Evolutionary conservation across 495 filamentous ascomycete genomes (phyloP), one percentile per base, ranked within the genome.

Genomic region (Daldinia childiae): DNA sequence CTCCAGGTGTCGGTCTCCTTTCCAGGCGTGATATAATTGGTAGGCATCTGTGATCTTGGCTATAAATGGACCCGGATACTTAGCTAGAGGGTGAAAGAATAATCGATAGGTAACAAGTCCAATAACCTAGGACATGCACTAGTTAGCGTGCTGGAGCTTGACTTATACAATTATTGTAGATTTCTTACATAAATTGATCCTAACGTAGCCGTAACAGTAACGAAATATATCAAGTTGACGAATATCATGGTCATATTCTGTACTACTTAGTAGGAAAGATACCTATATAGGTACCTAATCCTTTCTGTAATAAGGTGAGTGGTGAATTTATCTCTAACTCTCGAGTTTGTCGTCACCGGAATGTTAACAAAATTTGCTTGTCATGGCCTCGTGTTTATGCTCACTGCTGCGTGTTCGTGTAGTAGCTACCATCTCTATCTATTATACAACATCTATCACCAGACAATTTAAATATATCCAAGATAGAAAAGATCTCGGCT

Each of bases 11-110:
- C 84, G 79, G 71, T 91, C 87, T 43, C 87, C 86, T 65, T 81
- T 83, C 76, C 79, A 88, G 24, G 87, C 82, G 77, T 90, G 83
- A 66, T 88, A 87, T 39, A 85, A 80, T 41, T 83, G 79, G 74
- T 88, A 85, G 63, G 81, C 83, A 68, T 85, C 82, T 19, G 88
- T 87, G 48, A 88, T 77, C 73, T 85, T 87, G 58, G 84, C 87
- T 1, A 89, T 75, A 34, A 87, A 78, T 0, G 89, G 90, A 0
- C 90, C 90, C 1, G 89, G 89, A 64, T 90, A 91, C 70, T 86
- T 87, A n/a, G 87, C 83, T 5, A 91, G 76, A 5, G 89, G 89
- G 73, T 92, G 90, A 71, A 91, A 83, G 67, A 82, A 87, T 45
- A 89, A 36, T 15, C 83, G 78, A 75, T 90, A 90, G 57, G 85